A percentile compares a stretch with the other conserved stretches of the same genome.
Conservation (phyloP, 345 rosid species). For the Microcos paniculata region DNA sequence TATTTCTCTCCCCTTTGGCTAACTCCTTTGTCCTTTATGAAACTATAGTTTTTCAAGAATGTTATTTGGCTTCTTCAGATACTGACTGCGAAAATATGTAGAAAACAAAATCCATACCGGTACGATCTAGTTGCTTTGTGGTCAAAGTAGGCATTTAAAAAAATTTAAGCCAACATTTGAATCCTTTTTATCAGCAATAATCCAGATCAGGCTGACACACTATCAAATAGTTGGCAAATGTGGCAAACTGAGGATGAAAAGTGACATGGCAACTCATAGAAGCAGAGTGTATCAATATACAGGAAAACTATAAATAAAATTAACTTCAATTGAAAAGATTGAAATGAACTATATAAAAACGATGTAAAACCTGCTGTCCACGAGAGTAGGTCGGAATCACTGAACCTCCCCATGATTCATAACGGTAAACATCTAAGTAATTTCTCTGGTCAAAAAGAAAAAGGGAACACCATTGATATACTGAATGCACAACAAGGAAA, state of each 20-base stretch:
- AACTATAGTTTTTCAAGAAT: not conserved
- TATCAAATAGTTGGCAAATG: not conserved
- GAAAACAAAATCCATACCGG: not conserved
- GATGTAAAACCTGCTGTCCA: constrained; percentile 85
- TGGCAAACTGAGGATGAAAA: not conserved
- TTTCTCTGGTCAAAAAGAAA: constrained; percentile 61
- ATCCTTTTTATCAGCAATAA: not conserved
- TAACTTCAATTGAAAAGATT: constrained; percentile 15
- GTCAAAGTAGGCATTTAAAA: not conserved
- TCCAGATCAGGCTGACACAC: not conserved
- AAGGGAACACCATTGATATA: not conserved
- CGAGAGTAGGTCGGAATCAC: constrained; percentile 71
- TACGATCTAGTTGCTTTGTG: not conserved
- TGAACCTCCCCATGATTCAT: constrained; percentile 98
- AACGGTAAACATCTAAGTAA: constrained; percentile 89
- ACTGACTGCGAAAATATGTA: not conserved
- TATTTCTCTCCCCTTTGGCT: not conserved
- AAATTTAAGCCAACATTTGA: constrained; percentile 2
- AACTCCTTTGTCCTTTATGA: not conserved
- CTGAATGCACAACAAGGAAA: not conserved
- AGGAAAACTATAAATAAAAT: not conserved
- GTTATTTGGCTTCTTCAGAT: not conserved
- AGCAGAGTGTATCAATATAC: not conserved
- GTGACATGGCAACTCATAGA: not conserved
- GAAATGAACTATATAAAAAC: constrained; percentile 5